phyloP scores from a whole-genome alignment of 306 rosid species.

The Spatholobus suberectus region DNA sequence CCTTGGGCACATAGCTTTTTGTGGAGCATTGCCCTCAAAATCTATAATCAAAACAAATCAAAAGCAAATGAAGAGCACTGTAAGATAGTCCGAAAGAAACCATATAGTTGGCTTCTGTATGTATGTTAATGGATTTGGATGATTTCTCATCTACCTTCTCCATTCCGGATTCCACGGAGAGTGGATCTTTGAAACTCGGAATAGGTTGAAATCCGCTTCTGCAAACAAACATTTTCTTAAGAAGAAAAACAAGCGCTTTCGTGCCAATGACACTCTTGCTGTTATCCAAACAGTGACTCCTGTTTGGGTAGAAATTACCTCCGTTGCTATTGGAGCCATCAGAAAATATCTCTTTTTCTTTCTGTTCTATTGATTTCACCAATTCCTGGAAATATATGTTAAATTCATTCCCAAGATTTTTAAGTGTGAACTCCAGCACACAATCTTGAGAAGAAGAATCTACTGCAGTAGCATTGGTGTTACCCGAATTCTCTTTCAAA shows the following conservation, averaged over 20 bases:
- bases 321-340: neutral
- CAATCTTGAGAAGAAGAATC: constrained; percentile 42
- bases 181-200: constrained; percentile 47
- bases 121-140: neutral
- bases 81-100: neutral
- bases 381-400: constrained; percentile 24
- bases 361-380: constrained; percentile 24
- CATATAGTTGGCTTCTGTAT: neutral
- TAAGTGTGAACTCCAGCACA: too few species aligned
- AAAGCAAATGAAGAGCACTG: neutral
- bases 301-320: too few species aligned
- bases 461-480: constrained; percentile 4
- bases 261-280: constrained; percentile 39
- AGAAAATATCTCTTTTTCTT: neutral
- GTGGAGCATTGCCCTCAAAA: constrained; percentile 60
- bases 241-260: constrained; percentile 59
- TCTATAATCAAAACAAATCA: constrained; percentile 38
- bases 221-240: constrained; percentile 64
- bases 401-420: constrained; percentile 38
- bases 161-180: constrained; percentile 50
- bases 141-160: constrained; percentile 52
- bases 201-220: constrained; percentile 50
- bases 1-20: constrained; percentile 64
- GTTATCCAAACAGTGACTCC: constrained; percentile 31
- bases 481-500: constrained; percentile 33